A percentile compares a stretch with the other conserved stretches of the same genome.
phyloP scores from a whole-genome alignment of 768 basidiomycete species.

The Glaciozyma martinii region DNA sequence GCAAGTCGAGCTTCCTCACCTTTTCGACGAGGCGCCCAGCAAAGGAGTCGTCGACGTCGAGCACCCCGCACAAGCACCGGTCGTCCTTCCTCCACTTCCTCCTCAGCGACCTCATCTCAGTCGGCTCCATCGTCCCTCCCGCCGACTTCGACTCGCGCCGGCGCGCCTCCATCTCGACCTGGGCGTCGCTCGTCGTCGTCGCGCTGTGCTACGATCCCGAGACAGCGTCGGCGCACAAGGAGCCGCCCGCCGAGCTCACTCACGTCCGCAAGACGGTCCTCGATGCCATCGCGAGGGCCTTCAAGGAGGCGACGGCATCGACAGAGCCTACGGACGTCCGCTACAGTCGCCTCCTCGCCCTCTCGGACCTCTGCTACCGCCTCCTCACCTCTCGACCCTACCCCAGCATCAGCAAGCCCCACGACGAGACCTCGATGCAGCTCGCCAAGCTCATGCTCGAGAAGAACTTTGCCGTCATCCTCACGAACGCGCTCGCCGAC shows the following conservation, averaged over 20 bases:
- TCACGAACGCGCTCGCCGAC: constrained; percentile 81
- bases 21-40: constrained; percentile 40
- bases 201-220: constrained; percentile 81
- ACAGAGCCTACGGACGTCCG: constrained; percentile 57
- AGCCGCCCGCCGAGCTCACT: constrained; percentile 57
- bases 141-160: constrained; percentile 41
- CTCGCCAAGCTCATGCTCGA: constrained; percentile 97
- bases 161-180: constrained; percentile 39
- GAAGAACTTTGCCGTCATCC: constrained; percentile 82
- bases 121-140: constrained; percentile 49
- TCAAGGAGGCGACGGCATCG: constrained; percentile 59
- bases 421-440: constrained; percentile 72
- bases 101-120: constrained; percentile 71
- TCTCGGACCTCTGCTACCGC: constrained; percentile 78
- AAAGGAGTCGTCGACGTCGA: constrained; percentile 44
- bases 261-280: constrained; percentile 86
- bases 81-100: constrained; percentile 63
- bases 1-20: constrained; percentile 79
- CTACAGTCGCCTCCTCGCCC: constrained; percentile 78
- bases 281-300: constrained; percentile 73
- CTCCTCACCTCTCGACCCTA: constrained; percentile 65
- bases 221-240: constrained; percentile 50
- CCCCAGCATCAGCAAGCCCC: constrained; percentile 41
- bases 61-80: constrained; percentile 52
- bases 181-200: constrained; percentile 63